Conservation (phyloP, 1,284 basidiomycete species). For the Agroathelia rolfsii region DNA sequence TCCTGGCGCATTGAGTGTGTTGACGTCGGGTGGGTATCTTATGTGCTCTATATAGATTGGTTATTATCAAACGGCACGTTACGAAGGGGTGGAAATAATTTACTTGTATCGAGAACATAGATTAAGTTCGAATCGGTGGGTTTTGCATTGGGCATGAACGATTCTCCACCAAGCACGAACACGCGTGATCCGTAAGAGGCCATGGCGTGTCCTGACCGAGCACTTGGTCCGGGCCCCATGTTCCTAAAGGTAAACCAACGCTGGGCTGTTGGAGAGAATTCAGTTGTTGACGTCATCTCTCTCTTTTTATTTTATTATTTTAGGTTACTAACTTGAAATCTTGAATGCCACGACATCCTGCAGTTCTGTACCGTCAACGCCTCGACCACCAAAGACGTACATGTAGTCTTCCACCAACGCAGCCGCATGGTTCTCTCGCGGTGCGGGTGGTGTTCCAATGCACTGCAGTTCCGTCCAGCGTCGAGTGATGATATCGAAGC, state of each 20-base stretch:
- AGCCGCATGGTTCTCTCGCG: conserved; percentile 94
- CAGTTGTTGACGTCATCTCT: conserved; percentile 6
- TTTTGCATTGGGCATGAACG: conserved; percentile 63
- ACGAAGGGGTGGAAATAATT: conserved; percentile 24
- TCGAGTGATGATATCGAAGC: conserved; percentile 77
- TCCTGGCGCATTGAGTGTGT: conserved; percentile 35
- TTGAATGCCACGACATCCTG: conserved; percentile 96
- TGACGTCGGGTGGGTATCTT: conserved; percentile 83
- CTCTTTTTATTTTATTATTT: too few species aligned
- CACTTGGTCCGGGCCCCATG: conserved; percentile 91
- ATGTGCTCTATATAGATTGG: conserved; percentile 60
- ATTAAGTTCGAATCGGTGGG: conserved; percentile 78
- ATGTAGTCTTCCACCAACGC: conserved; percentile 97
- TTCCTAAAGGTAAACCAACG: conserved; percentile 99
- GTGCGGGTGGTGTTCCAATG: conserved; percentile 95
- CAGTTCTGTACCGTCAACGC: conserved; percentile 94
- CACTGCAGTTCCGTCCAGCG: conserved; percentile 92
- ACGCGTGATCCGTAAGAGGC: conserved; percentile 83
- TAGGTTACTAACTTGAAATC: conserved; percentile 67
- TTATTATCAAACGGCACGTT: conserved; percentile 7
- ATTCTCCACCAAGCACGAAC: conserved; percentile 92
- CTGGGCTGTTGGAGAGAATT: conserved; percentile 35
- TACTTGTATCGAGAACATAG: conserved; percentile 90
- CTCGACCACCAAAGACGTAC: conserved; percentile 95
- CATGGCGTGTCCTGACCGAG: conserved; percentile 93